phyloP scores from a whole-genome alignment of 768 basidiomycete species.

The Mycena crocata region DNA sequence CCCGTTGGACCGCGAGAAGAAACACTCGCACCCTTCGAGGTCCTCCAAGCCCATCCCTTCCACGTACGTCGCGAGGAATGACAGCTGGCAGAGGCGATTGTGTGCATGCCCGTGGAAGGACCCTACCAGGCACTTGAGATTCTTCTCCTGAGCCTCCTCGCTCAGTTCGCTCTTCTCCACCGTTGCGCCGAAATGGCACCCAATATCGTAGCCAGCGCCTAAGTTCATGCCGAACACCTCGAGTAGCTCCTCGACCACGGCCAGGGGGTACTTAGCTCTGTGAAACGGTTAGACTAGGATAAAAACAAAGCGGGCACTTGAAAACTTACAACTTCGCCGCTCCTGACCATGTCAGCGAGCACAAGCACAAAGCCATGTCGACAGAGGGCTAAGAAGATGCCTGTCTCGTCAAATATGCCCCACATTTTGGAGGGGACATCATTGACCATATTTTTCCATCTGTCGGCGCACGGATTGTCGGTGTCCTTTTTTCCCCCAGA shows the following conservation, averaged over 20 bases:
- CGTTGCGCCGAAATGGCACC: not conserved
- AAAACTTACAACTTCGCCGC: conserved; percentile 22
- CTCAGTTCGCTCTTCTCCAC: too few relatives aligned
- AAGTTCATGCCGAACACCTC: conserved; percentile 32
- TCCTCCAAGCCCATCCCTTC: conserved; percentile 22
- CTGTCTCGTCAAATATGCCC: conserved; percentile 37
- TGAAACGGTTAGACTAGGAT: not conserved
- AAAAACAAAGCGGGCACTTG: too few relatives aligned
- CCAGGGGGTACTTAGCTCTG: conserved; percentile 2
- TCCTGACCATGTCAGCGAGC: conserved; percentile 38
- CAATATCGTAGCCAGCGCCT: not conserved
- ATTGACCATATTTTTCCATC: too few relatives aligned
- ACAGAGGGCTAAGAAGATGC: conserved; percentile 39
- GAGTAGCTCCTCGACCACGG: not conserved
- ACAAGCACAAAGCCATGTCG: conserved; percentile 37
- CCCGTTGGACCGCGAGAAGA: conserved; percentile 24
- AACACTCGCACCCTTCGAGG: conserved; percentile 30
- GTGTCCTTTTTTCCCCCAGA: too few relatives aligned
- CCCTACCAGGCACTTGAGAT: too few relatives aligned
- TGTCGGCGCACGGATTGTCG: too few relatives aligned
- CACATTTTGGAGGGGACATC: conserved; percentile 29
- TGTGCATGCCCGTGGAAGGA: conserved; percentile 27
- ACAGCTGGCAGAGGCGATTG: conserved; percentile 21
- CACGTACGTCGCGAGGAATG: conserved; percentile 19
- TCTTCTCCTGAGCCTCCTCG: not conserved